A percentile compares a stretch with the other conserved stretches of the same genome.
These are phyloP conservation scores for Boletus subcaerulescens DNA, from an alignment of 768 basidiomycete genomes.

Conservation along the genomic window DNA sequence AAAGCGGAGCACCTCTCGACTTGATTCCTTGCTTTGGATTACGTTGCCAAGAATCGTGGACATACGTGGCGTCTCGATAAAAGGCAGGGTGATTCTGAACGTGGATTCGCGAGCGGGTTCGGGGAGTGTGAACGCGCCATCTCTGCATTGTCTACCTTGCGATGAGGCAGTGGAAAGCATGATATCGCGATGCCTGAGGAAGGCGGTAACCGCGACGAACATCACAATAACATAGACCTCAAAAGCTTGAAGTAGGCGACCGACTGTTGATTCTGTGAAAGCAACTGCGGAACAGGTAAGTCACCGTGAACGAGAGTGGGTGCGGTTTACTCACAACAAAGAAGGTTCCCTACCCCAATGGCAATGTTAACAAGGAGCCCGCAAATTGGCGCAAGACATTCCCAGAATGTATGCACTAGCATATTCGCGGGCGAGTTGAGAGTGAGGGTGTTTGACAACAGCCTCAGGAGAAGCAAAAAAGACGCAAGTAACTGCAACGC, in stretches of 20 bases:
- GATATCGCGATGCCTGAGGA: constrained; percentile 25
- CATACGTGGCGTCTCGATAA: constrained; percentile 26
- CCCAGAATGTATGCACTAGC: constrained; percentile 42
- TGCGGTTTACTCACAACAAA: constrained; percentile 48
- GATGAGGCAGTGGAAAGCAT: neutral
- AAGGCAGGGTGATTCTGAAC: constrained; percentile 23
- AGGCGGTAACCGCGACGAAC: constrained; percentile 50
- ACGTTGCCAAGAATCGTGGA: constrained; percentile 12
- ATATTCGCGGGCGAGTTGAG: constrained; percentile 34
- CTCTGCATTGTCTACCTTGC: neutral
- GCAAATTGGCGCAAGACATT: constrained; percentile 48
- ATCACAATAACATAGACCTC: constrained; percentile 62
- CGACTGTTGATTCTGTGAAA: constrained; percentile 67
- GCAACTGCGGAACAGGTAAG: constrained; percentile 41
- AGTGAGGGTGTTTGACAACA: constrained; percentile 55
- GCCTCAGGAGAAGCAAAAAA: constrained; percentile 57
- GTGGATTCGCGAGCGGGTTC: constrained; percentile 25
- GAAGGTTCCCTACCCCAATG: constrained; percentile 54
- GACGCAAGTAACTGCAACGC: constrained; percentile 58
- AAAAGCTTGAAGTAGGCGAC: constrained; percentile 63
- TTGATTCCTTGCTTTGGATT: constrained; percentile 6
- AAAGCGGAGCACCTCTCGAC: constrained; percentile 11
- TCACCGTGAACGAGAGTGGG: neutral
- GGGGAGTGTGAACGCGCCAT: constrained; percentile 18
- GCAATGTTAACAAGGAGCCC: constrained; percentile 51